Conservation (phyloP, 2,329 filamentous ascomycete genomes). For the Botryotinia calthae region DNA sequence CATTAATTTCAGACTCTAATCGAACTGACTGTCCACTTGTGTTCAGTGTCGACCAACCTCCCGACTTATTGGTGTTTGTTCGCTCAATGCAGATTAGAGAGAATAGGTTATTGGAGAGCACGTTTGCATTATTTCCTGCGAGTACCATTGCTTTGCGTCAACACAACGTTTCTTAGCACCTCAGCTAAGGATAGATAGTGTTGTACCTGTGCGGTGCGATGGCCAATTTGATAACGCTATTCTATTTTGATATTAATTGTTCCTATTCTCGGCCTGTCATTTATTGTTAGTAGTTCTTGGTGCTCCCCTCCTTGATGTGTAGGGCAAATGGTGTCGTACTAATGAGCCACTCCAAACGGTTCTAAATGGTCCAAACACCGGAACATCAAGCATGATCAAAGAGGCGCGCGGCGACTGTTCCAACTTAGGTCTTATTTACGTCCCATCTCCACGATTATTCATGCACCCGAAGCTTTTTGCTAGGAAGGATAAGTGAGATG, state of each 20-base stretch:
- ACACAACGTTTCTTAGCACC: slow-evolving; percentile 12
- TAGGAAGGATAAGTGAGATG: slow-evolving; percentile 5
- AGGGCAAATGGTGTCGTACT: neutral
- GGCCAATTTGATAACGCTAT: neutral
- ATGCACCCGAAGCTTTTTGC: slow-evolving; percentile 15
- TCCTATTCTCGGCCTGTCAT: slow-evolving; percentile 20
- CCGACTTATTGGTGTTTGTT: neutral
- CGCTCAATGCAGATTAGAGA: neutral
- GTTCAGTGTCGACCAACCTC: neutral
- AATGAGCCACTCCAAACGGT: slow-evolving; percentile 5
- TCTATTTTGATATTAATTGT: neutral
- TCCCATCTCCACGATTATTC: slow-evolving; percentile 15
- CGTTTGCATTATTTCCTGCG: slow-evolving; percentile 2
- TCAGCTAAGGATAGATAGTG: slow-evolving; percentile 4
- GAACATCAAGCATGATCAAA: slow-evolving; percentile 3
- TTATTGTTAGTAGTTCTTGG: neutral
- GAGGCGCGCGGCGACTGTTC: slow-evolving; percentile 22
- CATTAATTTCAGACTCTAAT: slow-evolving; percentile 6
- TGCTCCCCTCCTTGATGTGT: neutral
- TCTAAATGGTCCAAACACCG: slow-evolving; percentile 16
- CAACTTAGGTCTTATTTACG: slow-evolving; percentile 16
- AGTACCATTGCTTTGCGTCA: slow-evolving; percentile 8
- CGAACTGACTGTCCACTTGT: neutral
- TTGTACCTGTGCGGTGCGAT: slow-evolving; percentile 9
- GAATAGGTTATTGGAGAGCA: neutral